These are phyloP conservation scores for Pleomassaria siparia DNA, from an alignment of 2,329 filamentous ascomycete species.

Conservation along the genomic window DNA sequence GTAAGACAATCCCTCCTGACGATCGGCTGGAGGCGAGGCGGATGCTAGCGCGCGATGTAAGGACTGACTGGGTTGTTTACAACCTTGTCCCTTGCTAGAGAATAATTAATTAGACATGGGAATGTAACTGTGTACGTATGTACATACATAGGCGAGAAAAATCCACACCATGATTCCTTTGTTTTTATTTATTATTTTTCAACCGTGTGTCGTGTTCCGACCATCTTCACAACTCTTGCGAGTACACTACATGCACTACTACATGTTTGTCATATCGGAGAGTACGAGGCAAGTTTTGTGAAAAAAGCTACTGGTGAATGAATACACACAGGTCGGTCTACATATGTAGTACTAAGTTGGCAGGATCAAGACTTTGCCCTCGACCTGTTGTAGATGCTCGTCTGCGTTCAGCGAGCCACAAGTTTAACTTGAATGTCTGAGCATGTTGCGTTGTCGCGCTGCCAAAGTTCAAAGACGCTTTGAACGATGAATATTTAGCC, in stretches of 20 bases:
- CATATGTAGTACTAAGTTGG: too few relatives aligned
- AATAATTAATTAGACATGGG: too few relatives aligned
- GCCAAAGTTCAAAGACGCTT: slow-evolving; percentile 6
- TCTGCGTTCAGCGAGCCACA: slow-evolving; percentile 3
- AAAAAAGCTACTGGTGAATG: too few relatives aligned
- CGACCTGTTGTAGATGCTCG: too few relatives aligned
- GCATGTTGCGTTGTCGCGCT: neutral
- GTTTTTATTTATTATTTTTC: too few relatives aligned
- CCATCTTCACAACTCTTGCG: too few relatives aligned
- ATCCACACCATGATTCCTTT: neutral
- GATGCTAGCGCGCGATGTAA: neutral
- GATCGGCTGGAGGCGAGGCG: slow-evolving; percentile 1
- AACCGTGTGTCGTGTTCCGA: too few relatives aligned
- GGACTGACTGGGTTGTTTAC: neutral
- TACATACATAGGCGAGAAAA: neutral
- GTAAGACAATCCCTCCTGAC: slow-evolving; percentile 6
- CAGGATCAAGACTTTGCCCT: too few relatives aligned
- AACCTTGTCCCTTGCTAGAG: slow-evolving; percentile 2
- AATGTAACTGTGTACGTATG: neutral
- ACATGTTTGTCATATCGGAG: too few relatives aligned
- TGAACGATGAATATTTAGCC: slow-evolving; percentile 4
- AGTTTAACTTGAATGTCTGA: neutral
- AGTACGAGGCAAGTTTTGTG: too few relatives aligned
- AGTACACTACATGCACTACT: too few relatives aligned
- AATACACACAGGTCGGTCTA: too few relatives aligned